Percentiles rank a stretch among this genome's conserved stretches.
These are phyloP conservation scores for Oryza meridionalis DNA, from an alignment of 176 grass and related monocot species.

Conservation along the genomic window DNA sequence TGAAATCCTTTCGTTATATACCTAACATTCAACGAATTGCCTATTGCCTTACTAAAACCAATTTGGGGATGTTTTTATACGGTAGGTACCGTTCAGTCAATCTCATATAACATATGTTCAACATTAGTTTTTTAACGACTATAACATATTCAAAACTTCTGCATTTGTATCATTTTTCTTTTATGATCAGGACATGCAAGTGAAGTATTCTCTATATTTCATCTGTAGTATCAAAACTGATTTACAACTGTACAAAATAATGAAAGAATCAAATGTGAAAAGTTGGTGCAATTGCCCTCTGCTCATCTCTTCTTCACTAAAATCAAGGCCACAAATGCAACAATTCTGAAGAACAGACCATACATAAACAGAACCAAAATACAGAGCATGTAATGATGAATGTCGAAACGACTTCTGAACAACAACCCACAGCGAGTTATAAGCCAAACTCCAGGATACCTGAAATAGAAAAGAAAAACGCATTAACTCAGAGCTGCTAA, in stretches of 20 bases:
- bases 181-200: not conserved
- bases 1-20: no score
- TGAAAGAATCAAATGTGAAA: conserved; percentile 39
- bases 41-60: no score
- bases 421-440: conserved; percentile 85
- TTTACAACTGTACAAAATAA: conserved; percentile 55
- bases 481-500: not conserved
- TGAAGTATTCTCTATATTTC: not conserved
- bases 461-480: conserved; percentile 26
- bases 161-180: no score
- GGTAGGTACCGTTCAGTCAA: no score
- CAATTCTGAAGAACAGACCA: conserved; percentile 76
- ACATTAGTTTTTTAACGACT: no score
- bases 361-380: conserved; percentile 78
- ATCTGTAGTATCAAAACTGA: not conserved
- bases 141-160: no score
- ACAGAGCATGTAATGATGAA: conserved; percentile 71
- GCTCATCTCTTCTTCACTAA: conserved; percentile 74
- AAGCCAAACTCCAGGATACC: conserved; percentile 93
- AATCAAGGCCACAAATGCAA: conserved; percentile 78
- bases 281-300: not conserved
- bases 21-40: no score
- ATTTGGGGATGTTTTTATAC: no score
- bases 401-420: conserved; percentile 51
- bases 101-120: no score